Evolutionary conservation across 2,329 filamentous ascomycete genomes (phyloP).

Genomic region (Epichloe brachyelytri): DNA sequence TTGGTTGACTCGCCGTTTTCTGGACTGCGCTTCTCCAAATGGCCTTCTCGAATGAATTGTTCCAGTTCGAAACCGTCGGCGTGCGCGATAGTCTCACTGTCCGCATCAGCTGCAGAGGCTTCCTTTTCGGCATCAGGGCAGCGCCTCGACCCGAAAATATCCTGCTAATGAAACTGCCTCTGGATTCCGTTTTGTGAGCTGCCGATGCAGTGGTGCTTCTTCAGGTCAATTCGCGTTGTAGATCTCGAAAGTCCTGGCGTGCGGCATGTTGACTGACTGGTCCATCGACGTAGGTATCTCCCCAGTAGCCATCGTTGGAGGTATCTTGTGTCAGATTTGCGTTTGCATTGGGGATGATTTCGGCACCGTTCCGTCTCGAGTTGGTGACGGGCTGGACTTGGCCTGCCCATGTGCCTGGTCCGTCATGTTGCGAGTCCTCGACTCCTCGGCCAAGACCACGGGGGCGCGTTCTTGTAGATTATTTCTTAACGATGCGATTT

Average conservation of each 20-base stretch:
- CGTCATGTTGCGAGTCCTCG: neutral
- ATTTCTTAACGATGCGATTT: too few species aligned
- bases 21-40: constrained; percentile 56
- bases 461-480: too few species aligned
- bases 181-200: neutral
- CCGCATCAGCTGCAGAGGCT: neutral
- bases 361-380: neutral
- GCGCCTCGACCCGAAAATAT: neutral
- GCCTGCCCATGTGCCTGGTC: neutral
- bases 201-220: constrained; percentile 7
- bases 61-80: constrained; percentile 54
- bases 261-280: constrained; percentile 9
- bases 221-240: constrained; percentile 13
- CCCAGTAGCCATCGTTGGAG: constrained; percentile 13
- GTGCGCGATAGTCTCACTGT: constrained; percentile 1
- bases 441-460: too few species aligned
- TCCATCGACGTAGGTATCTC: constrained; percentile 12
- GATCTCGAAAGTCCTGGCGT: constrained; percentile 10
- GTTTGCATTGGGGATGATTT: neutral
- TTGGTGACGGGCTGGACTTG: neutral
- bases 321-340: neutral
- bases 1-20: constrained; percentile 48
- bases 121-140: constrained; percentile 3
- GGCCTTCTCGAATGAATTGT: constrained; percentile 59
- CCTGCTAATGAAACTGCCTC: neutral